Conservation (phyloP, 176 grass and related monocot species). For the Typha latifolia region DNA sequence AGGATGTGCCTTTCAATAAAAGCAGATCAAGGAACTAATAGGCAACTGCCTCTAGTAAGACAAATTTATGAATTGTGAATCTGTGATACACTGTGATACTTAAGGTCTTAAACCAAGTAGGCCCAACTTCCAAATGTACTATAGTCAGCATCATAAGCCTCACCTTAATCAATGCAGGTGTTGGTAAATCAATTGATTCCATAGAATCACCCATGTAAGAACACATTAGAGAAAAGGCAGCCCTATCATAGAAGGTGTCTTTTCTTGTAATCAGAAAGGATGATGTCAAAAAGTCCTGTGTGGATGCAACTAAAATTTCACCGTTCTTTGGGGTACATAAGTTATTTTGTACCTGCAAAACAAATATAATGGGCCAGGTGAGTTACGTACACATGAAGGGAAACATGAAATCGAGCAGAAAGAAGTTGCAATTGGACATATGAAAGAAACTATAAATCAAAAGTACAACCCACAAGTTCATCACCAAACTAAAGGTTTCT, state of each 20-base stretch:
- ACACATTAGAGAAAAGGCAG: slow-evolving; percentile 74
- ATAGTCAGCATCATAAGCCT: slow-evolving; percentile 7
- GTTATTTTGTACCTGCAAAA: slow-evolving; percentile 95
- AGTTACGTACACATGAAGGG: neutral
- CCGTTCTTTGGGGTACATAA: slow-evolving; percentile 98
- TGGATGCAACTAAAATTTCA: slow-evolving; percentile 92
- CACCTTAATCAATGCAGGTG: slow-evolving; percentile 82
- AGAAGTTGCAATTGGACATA: neutral
- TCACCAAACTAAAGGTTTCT: neutral
- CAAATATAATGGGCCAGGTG: neutral
- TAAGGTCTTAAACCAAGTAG: neutral
- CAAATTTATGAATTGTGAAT: neutral
- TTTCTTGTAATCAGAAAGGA: slow-evolving; percentile 98
- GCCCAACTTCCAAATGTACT: neutral
- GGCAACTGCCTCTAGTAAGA: neutral
- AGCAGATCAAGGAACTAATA: neutral
- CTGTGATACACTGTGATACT: neutral
- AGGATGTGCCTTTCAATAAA: neutral
- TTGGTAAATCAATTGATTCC: slow-evolving; percentile 87
- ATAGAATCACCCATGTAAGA: slow-evolving; percentile 93
- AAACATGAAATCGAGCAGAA: neutral
- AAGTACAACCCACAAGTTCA: too few species aligned
- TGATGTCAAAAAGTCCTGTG: slow-evolving; percentile 92
- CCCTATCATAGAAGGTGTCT: slow-evolving; percentile 80
- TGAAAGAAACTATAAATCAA: too few species aligned